These are phyloP conservation scores for Phaseolus lunatus DNA, from an alignment of 306 rosid species.

Conservation along the genomic window DNA sequence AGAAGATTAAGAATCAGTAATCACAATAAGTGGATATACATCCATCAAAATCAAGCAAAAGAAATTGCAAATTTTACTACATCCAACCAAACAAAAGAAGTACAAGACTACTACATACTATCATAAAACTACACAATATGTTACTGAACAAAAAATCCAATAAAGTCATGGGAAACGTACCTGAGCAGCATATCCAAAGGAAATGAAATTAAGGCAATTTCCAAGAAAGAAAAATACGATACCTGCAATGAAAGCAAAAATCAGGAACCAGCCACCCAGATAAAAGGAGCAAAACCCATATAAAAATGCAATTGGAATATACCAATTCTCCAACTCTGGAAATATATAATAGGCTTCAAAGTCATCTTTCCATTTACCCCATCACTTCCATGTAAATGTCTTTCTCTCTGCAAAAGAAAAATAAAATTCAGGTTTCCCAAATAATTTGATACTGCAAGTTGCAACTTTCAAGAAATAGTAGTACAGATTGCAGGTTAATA, in stretches of 20 bases:
- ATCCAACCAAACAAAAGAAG: slow-evolving; percentile 9
- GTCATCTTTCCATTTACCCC: slow-evolving; percentile 72
- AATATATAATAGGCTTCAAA: slow-evolving; percentile 78
- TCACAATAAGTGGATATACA: slow-evolving; percentile 27
- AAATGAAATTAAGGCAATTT: slow-evolving; percentile 89
- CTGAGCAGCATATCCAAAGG: slow-evolving; percentile 99
- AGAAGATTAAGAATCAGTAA: slow-evolving; percentile 37
- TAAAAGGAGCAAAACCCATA: slow-evolving; percentile 38
- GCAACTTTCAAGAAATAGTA: slow-evolving; percentile 7
- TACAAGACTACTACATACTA: slow-evolving; percentile 10
- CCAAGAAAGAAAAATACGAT: slow-evolving; percentile 85
- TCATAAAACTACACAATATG: slow-evolving; percentile 27
- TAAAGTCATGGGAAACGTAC: slow-evolving; percentile 49
- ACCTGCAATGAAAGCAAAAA: slow-evolving; percentile 57
- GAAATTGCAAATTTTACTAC: not conserved
- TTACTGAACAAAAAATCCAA: slow-evolving; percentile 2
- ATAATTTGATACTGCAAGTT: slow-evolving; percentile 27
- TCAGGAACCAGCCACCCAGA: slow-evolving; percentile 27
- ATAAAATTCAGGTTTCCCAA: slow-evolving; percentile 37
- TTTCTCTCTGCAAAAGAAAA: slow-evolving; percentile 76
- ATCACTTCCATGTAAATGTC: slow-evolving; percentile 71
- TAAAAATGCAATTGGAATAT: slow-evolving; percentile 44
- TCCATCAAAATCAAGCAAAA: slow-evolving; percentile 1
- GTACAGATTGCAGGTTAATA: not conserved
- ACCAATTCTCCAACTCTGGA: slow-evolving; percentile 97